Base-by-base conservation (phyloP, 2,329 filamentous ascomycete genomes). In the Neofusicoccum umdonicola region DNA sequence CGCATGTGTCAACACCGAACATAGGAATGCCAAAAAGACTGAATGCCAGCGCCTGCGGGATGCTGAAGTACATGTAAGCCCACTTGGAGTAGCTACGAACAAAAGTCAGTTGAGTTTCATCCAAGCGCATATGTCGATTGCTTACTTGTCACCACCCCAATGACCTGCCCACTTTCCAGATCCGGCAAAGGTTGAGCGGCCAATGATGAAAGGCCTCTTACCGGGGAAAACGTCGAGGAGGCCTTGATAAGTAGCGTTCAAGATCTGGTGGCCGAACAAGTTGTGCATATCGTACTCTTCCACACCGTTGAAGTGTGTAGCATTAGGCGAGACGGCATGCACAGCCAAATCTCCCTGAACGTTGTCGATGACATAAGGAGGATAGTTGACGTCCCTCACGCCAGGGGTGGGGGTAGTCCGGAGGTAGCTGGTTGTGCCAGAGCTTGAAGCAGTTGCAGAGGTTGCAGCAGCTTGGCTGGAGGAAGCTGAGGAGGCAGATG, bases 281-380 rank as follows among this genome's bases (percentile, higher is more conserved):
- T 91, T 95, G 81, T 96, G 92, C 31, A 91, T 86, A 72, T 96
- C 91, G 72, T 96, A 96, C 73, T 96, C 90, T 45, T 86, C 75
- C 1, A 86, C 81, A 3, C 90, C 91, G 69, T 91, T 90, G 51
- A 85, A 81, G 71, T 95, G 90, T 2, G 89, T 92, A 0, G 91
- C 89, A 70, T 95, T 92, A 0, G 91, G 90, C 66, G 86, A 88
- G 31, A 93, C 83, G 1, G 91, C 90, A 70, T 91, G 87, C 2
- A 88, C 87, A 15, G 86, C 88, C 22, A 94, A 82, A 70, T 91
- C 90, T 15, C 89, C 90, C 48, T 90, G 84, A 45, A 87, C 85
- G 73, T 93, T 86, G 74, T 93, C 88, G 72, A 94, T 89, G 5
- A 87, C 85, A 71, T 94, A 95, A 2, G 91, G 89, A 22, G 91